phyloP scores from a whole-genome alignment of 2,329 filamentous ascomycete species.

The Fusarium tricinctum region DNA sequence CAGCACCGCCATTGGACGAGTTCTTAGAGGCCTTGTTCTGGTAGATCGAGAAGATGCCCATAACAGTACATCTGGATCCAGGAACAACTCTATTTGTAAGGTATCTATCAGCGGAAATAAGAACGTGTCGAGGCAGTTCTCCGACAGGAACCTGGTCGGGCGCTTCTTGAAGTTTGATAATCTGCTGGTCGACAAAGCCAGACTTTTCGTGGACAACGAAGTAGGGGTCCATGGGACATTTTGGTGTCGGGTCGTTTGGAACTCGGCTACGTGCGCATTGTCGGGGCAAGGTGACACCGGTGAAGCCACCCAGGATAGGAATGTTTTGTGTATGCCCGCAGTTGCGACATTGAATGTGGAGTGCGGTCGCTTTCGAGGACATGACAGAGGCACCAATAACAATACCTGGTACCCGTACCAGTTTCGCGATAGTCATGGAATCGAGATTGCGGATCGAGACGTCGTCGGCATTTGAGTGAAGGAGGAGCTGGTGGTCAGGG shows the following conservation, averaged over 20 bases:
- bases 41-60: conserved; percentile 98
- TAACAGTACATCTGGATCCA: conserved; percentile 92
- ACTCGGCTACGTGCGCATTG: conserved; percentile 76
- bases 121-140: conserved; percentile 92
- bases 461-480: conserved; percentile 91
- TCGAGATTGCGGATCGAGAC: conserved; percentile 95
- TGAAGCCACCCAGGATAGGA: conserved; percentile 85
- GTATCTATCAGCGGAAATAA: conserved; percentile 96
- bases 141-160: conserved; percentile 98
- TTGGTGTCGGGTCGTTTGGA: conserved; percentile 76
- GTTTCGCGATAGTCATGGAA: conserved; percentile 89
- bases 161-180: conserved; percentile 97
- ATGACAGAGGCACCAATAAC: conserved; percentile 97
- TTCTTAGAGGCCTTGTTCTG: conserved; percentile 90
- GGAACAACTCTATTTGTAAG: conserved; percentile 96
- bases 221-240: conserved; percentile 94
- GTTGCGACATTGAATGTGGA: conserved; percentile 89
- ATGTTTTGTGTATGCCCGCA: conserved; percentile 81
- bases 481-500: conserved; percentile 92
- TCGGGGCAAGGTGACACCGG: conserved; percentile 86
- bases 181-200: conserved; percentile 96
- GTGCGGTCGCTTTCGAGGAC: conserved; percentile 91
- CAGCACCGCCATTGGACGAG: conserved; percentile 79
- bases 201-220: conserved; percentile 96
- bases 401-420: conserved; percentile 97